phyloP scores from a whole-genome alignment of 139 green algal species.

The Pseudopediastrum boryanum region DNA sequence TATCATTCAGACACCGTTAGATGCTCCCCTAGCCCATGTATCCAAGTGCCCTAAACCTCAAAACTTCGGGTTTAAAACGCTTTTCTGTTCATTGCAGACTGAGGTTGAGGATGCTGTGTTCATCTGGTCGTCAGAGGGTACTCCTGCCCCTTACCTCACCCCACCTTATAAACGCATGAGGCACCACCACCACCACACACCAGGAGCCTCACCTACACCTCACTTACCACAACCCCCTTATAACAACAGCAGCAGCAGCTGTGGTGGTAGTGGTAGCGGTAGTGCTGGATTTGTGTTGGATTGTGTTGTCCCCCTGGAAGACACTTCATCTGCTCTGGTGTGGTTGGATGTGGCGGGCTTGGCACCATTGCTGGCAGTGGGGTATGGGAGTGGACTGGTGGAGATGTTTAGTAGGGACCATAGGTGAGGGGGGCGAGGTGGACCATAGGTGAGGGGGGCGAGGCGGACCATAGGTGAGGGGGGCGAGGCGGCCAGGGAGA shows the following conservation, averaged over 20 bases:
- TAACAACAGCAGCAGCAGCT: neutral
- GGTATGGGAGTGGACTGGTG: constrained; percentile 24
- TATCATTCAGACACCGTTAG: too few species aligned
- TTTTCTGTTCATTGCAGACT: constrained; percentile 17
- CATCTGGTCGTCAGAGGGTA: constrained; percentile 45
- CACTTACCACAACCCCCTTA: constrained; percentile 16
- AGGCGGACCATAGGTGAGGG: neutral
- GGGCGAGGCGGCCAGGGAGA: neutral
- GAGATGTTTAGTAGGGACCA: constrained; percentile 36
- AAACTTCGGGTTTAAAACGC: too few species aligned
- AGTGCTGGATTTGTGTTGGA: constrained; percentile 39
- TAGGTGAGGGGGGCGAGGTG: constrained; percentile 10
- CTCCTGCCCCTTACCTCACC: neutral
- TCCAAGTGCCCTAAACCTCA: too few species aligned
- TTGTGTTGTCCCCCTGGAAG: constrained; percentile 37
- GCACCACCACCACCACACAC: neutral
- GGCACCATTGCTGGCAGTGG: constrained; percentile 38
- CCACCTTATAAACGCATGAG: too few species aligned
- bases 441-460: neutral
- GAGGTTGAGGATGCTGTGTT: constrained; percentile 46
- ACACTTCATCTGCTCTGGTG: constrained; percentile 43
- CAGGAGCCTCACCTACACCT: neutral
- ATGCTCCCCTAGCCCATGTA: too few species aligned
- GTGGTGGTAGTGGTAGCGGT: neutral
- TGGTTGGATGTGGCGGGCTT: constrained; percentile 45